Evolutionary conservation across 2,329 filamentous ascomycete species (phyloP).

Genomic region (Westerdykella sp.): DNA sequence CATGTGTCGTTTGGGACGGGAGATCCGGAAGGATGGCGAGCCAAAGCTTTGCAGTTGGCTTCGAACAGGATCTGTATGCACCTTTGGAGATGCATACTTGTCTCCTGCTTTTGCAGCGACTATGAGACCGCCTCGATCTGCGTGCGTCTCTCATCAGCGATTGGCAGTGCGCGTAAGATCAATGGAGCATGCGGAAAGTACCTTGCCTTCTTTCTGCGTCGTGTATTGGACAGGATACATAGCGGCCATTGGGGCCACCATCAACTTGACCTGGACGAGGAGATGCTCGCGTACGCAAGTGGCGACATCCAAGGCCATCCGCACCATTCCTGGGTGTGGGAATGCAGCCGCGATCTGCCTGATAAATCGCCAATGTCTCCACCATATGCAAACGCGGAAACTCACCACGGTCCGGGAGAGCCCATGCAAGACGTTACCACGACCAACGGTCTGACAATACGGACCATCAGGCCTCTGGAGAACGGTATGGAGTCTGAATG

Average conservation of each 20-base stretch:
- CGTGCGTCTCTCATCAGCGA: conserved; percentile 62
- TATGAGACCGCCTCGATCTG: conserved; percentile 68
- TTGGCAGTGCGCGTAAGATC: conserved; percentile 65
- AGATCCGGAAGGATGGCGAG: conserved; percentile 42
- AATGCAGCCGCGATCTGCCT: conserved; percentile 41
- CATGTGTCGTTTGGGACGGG: conserved; percentile 23
- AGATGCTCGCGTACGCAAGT: conserved; percentile 78
- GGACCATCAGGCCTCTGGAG: conserved; percentile 39
- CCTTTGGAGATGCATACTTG: conserved; percentile 77
- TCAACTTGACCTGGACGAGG: conserved; percentile 64
- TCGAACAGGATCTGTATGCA: conserved; percentile 74
- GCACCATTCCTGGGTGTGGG: conserved; percentile 79
- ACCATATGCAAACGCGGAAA: neutral
- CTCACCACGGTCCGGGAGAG: conserved; percentile 15
- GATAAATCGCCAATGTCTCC: conserved; percentile 5
- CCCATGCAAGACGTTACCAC: conserved; percentile 27
- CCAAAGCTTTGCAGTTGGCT: conserved; percentile 58
- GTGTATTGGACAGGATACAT: conserved; percentile 53
- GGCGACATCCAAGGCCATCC: conserved; percentile 77
- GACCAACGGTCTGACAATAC: neutral
- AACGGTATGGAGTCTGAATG: conserved; percentile 58
- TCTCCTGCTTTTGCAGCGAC: conserved; percentile 69
- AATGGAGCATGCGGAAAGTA: conserved; percentile 76
- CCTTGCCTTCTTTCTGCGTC: conserved; percentile 70
- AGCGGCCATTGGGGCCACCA: conserved; percentile 35